phyloP scores from a whole-genome alignment of 169 alveolate species.

The Babesia bovis region DNA sequence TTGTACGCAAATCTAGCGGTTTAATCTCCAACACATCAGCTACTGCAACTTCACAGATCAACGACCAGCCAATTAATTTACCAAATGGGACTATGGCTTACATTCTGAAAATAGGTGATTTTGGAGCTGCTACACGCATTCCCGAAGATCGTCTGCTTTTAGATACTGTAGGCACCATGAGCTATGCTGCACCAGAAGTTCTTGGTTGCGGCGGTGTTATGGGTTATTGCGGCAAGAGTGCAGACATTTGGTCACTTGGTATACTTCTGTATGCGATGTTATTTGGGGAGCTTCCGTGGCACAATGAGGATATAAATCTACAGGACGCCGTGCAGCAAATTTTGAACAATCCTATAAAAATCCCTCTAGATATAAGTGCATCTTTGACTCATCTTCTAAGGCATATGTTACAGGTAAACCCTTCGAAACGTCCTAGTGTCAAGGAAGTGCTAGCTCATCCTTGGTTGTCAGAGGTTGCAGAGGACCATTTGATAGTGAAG shows the following conservation, averaged over 20 bases:
- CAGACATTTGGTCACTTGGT: constrained; percentile 97
- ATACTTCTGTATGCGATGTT: constrained; percentile 95
- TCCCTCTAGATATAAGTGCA: constrained; percentile 54
- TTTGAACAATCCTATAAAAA: constrained; percentile 49
- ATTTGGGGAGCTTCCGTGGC: constrained; percentile 96
- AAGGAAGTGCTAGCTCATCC: constrained; percentile 66
- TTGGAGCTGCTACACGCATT: constrained; percentile 83
- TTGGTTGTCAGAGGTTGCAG: constrained; percentile 61
- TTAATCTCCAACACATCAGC: constrained; percentile 32
- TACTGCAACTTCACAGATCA: background rate
- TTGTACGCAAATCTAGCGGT: constrained; percentile 37
- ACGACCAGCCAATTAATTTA: background rate
- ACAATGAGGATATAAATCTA: constrained; percentile 79
- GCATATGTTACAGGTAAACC: constrained; percentile 68
- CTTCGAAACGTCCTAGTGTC: constrained; percentile 62
- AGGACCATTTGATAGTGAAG: background rate
- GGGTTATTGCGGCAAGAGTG: constrained; percentile 91
- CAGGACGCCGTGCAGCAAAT: constrained; percentile 67
- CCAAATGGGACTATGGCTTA: constrained; percentile 74
- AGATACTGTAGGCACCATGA: constrained; percentile 80
- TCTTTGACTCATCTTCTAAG: constrained; percentile 44
- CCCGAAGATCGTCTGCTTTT: constrained; percentile 47
- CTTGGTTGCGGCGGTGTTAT: constrained; percentile 73
- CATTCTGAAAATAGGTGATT: constrained; percentile 91
- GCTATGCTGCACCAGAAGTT: constrained; percentile 84